phyloP scores from a whole-genome alignment of 768 basidiomycete genomes.

The Cubamyces sp. region DNA sequence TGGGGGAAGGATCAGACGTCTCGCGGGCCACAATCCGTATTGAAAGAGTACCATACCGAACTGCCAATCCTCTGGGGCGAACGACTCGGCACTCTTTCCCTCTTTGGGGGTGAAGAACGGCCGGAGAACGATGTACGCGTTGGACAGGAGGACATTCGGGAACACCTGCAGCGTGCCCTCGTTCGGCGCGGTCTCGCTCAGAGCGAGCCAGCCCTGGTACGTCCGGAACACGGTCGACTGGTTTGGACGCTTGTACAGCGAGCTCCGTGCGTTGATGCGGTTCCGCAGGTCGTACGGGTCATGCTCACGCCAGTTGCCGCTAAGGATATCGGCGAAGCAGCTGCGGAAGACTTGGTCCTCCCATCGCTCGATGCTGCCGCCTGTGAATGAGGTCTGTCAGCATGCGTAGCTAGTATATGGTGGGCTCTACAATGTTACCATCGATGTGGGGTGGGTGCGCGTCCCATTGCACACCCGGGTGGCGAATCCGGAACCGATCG shows the following conservation, averaged over 20 bases:
- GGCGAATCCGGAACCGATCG: constrained; percentile 74
- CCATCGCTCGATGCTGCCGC: constrained; percentile 78
- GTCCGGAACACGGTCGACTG: constrained; percentile 47
- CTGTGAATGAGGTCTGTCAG: constrained; percentile 41
- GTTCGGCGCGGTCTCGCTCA: constrained; percentile 69
- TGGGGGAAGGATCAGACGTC: constrained; percentile 8
- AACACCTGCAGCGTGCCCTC: constrained; percentile 74
- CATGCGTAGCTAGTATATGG: not conserved
- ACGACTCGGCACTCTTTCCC: constrained; percentile 34
- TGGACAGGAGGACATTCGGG: constrained; percentile 66
- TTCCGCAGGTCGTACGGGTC: constrained; percentile 68
- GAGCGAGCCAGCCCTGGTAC: constrained; percentile 80
- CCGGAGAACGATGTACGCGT: constrained; percentile 72
- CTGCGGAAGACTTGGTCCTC: constrained; percentile 61
- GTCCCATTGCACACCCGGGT: constrained; percentile 62
- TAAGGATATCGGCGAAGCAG: constrained; percentile 65
- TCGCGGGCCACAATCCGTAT: not conserved
- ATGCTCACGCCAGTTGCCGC: constrained; percentile 64
- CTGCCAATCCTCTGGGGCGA: constrained; percentile 34
- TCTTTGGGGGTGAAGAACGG: constrained; percentile 71
- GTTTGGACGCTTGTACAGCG: constrained; percentile 61
- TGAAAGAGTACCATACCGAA: constrained; percentile 15
- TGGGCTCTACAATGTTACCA: constrained; percentile 30
- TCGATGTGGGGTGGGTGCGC: constrained; percentile 58
- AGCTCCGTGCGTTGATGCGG: constrained; percentile 61